Percentiles rank a stretch among this genome's conserved stretches.
Conservation (phyloP, 2,329 filamentous ascomycete species). For the Microcera coccophila region DNA sequence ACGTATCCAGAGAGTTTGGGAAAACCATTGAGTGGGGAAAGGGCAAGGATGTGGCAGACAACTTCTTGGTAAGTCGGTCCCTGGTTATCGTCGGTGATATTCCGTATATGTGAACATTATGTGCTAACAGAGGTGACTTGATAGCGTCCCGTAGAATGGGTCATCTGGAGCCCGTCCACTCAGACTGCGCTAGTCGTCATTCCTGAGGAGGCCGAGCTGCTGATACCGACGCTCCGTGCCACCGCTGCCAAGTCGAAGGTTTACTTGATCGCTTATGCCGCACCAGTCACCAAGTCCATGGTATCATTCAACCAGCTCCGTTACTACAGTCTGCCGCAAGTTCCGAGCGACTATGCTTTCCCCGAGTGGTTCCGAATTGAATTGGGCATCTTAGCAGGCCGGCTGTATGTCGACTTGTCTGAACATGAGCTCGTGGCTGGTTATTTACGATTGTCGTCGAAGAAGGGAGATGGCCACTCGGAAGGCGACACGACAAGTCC, state of each 20-base stretch:
- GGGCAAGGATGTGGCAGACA: conserved; percentile 8
- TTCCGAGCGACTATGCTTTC: conserved; percentile 38
- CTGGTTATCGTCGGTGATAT: too few relatives aligned
- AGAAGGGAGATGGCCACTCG: conserved; percentile 24
- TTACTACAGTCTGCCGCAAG: conserved; percentile 49
- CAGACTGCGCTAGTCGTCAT: conserved; percentile 54
- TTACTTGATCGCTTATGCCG: conserved; percentile 54
- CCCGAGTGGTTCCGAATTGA: conserved; percentile 55
- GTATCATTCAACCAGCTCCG: conserved; percentile 51
- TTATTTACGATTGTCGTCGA: conserved; percentile 23
- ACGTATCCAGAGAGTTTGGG: conserved; percentile 31
- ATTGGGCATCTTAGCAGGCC: conserved; percentile 56
- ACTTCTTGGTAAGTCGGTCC: not conserved
- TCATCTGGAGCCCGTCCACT: conserved; percentile 50
- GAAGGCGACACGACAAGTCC: not conserved
- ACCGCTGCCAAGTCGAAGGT: conserved; percentile 18
- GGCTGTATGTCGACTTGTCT: conserved; percentile 54
- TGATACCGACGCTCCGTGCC: conserved; percentile 45
- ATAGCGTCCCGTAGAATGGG: conserved; percentile 55
- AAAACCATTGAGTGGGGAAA: conserved; percentile 7
- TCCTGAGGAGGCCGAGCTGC: conserved; percentile 57
- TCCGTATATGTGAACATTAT: not conserved
- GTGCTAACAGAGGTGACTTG: conserved; percentile 17
- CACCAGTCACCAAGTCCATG: conserved; percentile 59
- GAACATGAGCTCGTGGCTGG: too few relatives aligned